Evolutionary conservation across 2,329 filamentous ascomycete genomes (phyloP), one percentile per base, ranked within the genome.

Genomic region (Xylaria sp.): DNA sequence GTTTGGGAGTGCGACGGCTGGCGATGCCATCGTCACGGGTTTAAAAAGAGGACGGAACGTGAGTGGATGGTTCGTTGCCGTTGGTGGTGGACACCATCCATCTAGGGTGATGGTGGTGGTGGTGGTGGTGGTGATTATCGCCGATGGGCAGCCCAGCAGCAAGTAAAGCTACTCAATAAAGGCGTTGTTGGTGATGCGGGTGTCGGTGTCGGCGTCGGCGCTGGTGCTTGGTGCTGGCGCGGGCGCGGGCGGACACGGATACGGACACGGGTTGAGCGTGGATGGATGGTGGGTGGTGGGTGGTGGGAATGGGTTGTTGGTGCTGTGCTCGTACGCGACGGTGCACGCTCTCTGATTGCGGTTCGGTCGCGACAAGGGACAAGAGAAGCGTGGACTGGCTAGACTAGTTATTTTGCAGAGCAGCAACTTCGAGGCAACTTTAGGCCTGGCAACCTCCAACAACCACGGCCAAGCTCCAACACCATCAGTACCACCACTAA

Each of bases 1-100:
- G 66, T 77, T 78, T 12, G 73, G 68, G 60, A 75, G 63, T 67
- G 75, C 72, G 69, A 78, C 73, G 70, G 72, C 72, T 43, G 76
- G 66, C 65, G 76, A 77, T 67, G 76, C 76, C 76, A 78, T 78
- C 60, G 63, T 70, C 28, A 52, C 53, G 52, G 58, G 43, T 46
- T 69, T 70, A 52, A 53, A 65, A 52, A 53, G n/a, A 18, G 39
- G 39, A 43, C 34, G 41, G 39, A 34, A 32, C 28, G 53, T 12
- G 39, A 48, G 30, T 34, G 32, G 39, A 46, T 41, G 30, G 60
- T 57, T 60, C 20, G 63, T 52, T 57, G 58, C 10, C 23, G 46
- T 30, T 30, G 23, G 36, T 59, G 45, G 59, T 18, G 15, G 39
- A 59, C 41, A 56, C 63, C 61, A 61, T 68, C 65, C 65, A 66